Conservation (phyloP, 768 basidiomycete genomes). For the Chalciporus sphaerocephalus region DNA sequence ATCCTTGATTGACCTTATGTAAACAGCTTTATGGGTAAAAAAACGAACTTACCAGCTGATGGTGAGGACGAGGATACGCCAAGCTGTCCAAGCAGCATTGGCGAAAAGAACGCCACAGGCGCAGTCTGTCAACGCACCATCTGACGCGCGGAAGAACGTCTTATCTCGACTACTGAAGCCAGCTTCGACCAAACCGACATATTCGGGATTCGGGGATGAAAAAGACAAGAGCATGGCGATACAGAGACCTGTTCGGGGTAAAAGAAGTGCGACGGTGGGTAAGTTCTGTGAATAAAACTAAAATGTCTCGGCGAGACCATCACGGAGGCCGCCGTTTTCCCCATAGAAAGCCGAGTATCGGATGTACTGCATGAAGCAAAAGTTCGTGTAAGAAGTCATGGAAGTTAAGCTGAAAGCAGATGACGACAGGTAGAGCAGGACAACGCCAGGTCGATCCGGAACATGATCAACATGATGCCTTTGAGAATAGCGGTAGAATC, state of each 20-base stretch:
- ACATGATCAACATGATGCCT: too few relatives aligned
- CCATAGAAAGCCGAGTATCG: constrained; percentile 64
- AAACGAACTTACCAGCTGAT: too few relatives aligned
- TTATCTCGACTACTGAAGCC: constrained; percentile 54
- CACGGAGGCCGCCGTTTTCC: constrained; percentile 45
- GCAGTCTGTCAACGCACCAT: constrained; percentile 70
- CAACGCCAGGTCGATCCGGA: constrained; percentile 77
- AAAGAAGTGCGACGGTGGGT: constrained; percentile 73
- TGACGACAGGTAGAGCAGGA: constrained; percentile 79
- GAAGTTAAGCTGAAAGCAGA: constrained; percentile 71
- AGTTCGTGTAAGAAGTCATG: constrained; percentile 77
- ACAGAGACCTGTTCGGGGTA: constrained; percentile 76
- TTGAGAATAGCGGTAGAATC: too few relatives aligned
- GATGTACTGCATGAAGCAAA: constrained; percentile 79
- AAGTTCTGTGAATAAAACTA: constrained; percentile 83
- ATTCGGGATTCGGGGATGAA: constrained; percentile 45
- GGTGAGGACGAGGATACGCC: constrained; percentile 66
- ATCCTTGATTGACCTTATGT: too few relatives aligned
- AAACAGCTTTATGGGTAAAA: too few relatives aligned
- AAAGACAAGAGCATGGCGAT: constrained; percentile 70
- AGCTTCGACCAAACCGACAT: constrained; percentile 43
- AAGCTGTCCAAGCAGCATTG: constrained; percentile 78
- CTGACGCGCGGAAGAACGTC: constrained; percentile 63
- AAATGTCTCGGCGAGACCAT: constrained; percentile 76
- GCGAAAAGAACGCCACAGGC: constrained; percentile 75